Base-by-base conservation (phyloP, 1,284 basidiomycete species). In the Boletus subluridellus region DNA sequence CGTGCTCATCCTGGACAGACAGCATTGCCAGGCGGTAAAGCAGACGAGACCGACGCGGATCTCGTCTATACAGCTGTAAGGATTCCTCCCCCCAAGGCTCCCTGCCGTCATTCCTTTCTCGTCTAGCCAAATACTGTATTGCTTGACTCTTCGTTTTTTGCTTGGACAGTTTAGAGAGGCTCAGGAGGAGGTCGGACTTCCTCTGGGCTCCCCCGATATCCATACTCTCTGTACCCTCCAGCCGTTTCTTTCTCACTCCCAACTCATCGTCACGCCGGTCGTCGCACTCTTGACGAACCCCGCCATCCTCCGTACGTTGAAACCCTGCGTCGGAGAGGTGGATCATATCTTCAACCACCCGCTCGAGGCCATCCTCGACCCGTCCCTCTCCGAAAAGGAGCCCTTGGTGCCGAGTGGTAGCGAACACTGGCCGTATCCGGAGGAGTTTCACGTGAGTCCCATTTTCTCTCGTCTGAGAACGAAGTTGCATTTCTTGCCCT, bases 21-120 rank as follows among this genome's bases (percentile, higher is more conserved):
- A 44, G 92, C 92, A 2, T 72, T 95, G 0, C 93, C 93, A 0
- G 93, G 93, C 32, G 93, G 92, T 8, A 92, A 89, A 69, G 80
- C 82, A 28, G 93, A 95, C 65, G 77, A 81, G 14, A 78, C 78
- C 2, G 92, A 95, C 70, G 67, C 67, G 1, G 80, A 82, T 66
- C 75, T 87, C 1, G 71, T 87, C 12, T 75, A 81, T 49, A 92
- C 93, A 45, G 93, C 93, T 15, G 92, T 94, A 69, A 74, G 85
- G 66, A 30, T 28, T 21, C 11, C 3, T 14, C 21, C 54, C 38
- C 48, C 21, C 26, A 34, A 7, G 30, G 24, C 45, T 38, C 39
- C 11, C n/a, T 21, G 7, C 51, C 37, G 30, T 50, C 51, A n/a
- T 12, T 12, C 32, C n/a, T 28, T 42, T 44, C 46, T 56, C 56